phyloP scores from a whole-genome alignment of 345 rosid genomes.

The Atalantia buxifolia region DNA sequence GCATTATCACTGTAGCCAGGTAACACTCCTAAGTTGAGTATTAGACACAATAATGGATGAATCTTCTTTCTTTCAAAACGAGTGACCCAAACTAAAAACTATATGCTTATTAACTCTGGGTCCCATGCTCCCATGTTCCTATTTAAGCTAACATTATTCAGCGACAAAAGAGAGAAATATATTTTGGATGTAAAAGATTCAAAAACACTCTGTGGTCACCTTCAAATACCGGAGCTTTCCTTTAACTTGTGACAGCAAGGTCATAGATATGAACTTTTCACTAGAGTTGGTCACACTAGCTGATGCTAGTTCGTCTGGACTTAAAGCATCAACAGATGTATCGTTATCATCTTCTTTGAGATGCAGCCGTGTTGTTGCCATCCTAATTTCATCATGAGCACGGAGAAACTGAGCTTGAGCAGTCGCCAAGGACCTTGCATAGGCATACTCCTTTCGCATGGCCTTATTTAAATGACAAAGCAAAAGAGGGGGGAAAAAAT shows the following conservation, averaged over 20 bases:
- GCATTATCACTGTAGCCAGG: not conserved
- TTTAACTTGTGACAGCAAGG: slow-evolving; percentile 52
- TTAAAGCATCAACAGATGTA: slow-evolving; percentile 69
- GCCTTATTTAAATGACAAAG: slow-evolving; percentile 31
- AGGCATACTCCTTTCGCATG: slow-evolving; percentile 86
- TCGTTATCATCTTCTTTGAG: slow-evolving; percentile 74
- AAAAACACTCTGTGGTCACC: slow-evolving; percentile 37
- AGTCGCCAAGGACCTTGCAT: slow-evolving; percentile 77
- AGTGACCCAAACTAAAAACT: not conserved
- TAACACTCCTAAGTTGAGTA: not conserved
- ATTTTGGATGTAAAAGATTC: not conserved
- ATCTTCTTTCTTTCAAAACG: not conserved
- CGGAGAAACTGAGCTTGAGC: slow-evolving; percentile 81
- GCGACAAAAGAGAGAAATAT: not conserved
- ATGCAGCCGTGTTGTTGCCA: slow-evolving; percentile 87
- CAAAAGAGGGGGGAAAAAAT: slow-evolving; percentile 1
- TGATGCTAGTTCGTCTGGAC: slow-evolving; percentile 65
- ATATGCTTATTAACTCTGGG: not conserved
- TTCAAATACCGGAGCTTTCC: slow-evolving; percentile 92
- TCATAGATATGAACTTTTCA: slow-evolving; percentile 74
- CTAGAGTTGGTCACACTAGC: slow-evolving; percentile 69
- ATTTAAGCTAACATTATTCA: not conserved
- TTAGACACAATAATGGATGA: not conserved
- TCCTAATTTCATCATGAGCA: slow-evolving; percentile 90
- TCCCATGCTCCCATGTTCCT: not conserved